Evolutionary conservation across 805 yeast genomes (phyloP), one percentile per base, ranked within the genome.

Genomic region (Huiozyma naganishii): DNA sequence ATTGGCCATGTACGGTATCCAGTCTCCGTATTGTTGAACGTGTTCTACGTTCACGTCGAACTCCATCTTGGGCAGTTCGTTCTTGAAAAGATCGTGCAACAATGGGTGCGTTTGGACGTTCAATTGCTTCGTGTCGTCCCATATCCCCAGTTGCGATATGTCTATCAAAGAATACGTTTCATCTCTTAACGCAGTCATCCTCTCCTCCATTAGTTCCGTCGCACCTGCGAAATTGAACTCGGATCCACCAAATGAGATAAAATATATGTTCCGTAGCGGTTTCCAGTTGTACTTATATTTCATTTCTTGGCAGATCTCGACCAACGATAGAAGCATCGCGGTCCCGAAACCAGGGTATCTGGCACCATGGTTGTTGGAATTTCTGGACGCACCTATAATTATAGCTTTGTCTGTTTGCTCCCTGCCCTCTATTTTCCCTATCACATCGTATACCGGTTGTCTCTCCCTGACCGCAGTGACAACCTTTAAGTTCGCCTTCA

Each of bases 141-240:
- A 87, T 46, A 61, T 43, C 10, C 57, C 56, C 11, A 63, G 28
- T 36, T 62, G 64, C 38, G 80, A 75, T 32, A 89, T 67, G 54
- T 89, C 95, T 45, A 89, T 71, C 51, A 83, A 82, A 0, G 85
- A 70, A 53, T 75, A 79, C 0, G 83, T 81, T 49, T 81, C 80
- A 39, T 74, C 70, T 42, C 70, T 66, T 28, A 87, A 64, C 35
- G 69, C 71, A 27, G 73, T 71, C n/a, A 66, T 59, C 45, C 73
- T 72, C 33, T 69, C 65, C 51, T 82, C 84, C 6, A 80, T 70
- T 73, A 89, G 79, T 54, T 83, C 90, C 0, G 88, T 72, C n/a
- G 85, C 71, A 0, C 97, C 97, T 0, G 92, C 95, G 51, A 72
- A 66, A 57, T 88, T 88, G 54, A 82, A 87, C 48, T 80, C 78